A percentile compares a stretch with the other conserved stretches of the same genome.
These are phyloP conservation scores for Alternaria tenuissima DNA, from an alignment of 2,329 filamentous ascomycete genomes.

Conservation along the genomic window DNA sequence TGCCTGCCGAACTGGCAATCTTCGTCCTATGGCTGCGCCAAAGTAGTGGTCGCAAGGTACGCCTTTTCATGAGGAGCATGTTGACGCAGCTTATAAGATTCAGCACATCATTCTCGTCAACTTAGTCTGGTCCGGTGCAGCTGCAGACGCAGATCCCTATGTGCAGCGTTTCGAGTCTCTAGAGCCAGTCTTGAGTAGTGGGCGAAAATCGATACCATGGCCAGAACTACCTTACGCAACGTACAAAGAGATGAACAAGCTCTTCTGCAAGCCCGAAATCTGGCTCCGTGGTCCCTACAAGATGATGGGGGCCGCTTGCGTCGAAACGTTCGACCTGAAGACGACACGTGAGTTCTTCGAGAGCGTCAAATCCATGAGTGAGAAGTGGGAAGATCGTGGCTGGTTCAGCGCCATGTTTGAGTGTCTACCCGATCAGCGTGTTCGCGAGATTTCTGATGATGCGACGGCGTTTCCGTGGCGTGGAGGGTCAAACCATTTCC, in stretches of 20 bases:
- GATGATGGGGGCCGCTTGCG: constrained; percentile 12
- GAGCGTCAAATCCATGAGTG: constrained; percentile 15
- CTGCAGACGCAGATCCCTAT: background rate
- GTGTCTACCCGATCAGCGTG: constrained; percentile 12
- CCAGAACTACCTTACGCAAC: constrained; percentile 12
- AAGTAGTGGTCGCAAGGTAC: constrained; percentile 11
- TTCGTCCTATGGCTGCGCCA: constrained; percentile 11
- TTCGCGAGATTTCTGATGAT: constrained; percentile 8
- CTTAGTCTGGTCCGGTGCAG: constrained; percentile 10
- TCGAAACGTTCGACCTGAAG: constrained; percentile 5
- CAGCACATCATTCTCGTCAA: constrained; percentile 12
- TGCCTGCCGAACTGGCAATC: constrained; percentile 11
- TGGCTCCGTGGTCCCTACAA: constrained; percentile 7
- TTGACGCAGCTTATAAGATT: background rate
- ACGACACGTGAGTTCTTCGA: constrained; percentile 15
- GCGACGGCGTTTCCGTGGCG: constrained; percentile 13
- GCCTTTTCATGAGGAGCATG: background rate
- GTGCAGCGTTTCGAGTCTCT: constrained; percentile 11
- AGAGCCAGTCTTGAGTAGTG: constrained; percentile 1
- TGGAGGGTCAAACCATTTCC: constrained; percentile 11
- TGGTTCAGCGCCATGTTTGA: constrained; percentile 17
- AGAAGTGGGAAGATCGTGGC: constrained; percentile 10
- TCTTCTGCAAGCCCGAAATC: constrained; percentile 9
- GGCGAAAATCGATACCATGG: constrained; percentile 9
- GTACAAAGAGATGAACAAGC: constrained; percentile 17